Evolutionary conservation across 2,329 filamentous ascomycete species (phyloP).

Genomic region (Aureobasidium uvarum): DNA sequence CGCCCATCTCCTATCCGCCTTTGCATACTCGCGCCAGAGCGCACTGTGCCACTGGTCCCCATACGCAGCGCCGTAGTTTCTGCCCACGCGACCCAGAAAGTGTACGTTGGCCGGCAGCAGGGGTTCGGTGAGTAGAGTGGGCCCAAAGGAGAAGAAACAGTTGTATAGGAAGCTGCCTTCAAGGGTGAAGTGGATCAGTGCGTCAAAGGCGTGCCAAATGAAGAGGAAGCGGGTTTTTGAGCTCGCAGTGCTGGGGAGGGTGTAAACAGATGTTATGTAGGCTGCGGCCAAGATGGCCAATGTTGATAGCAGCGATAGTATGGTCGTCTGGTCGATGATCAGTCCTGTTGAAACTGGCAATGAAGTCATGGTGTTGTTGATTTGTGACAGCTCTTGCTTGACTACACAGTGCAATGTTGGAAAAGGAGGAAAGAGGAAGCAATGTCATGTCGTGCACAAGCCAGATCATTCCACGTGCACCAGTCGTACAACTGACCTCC

Average conservation of each 20-base stretch:
- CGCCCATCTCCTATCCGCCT: slow-evolving; percentile 62
- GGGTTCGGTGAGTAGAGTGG: slow-evolving; percentile 36
- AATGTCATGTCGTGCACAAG: slow-evolving; percentile 4
- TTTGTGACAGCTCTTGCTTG: slow-evolving; percentile 3
- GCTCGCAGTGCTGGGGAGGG: slow-evolving; percentile 56
- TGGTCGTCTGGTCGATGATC: slow-evolving; percentile 50
- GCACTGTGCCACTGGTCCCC: slow-evolving; percentile 52
- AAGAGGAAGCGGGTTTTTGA: slow-evolving; percentile 71
- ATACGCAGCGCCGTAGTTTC: slow-evolving; percentile 60
- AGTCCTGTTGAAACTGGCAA: background rate
- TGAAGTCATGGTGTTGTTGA: background rate
- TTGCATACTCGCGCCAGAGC: slow-evolving; percentile 65
- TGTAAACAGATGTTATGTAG: slow-evolving; percentile 48
- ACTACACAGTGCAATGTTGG: background rate
- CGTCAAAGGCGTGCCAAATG: slow-evolving; percentile 93
- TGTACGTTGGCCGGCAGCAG: slow-evolving; percentile 50
- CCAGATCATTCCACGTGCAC: slow-evolving; percentile 2
- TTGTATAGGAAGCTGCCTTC: slow-evolving; percentile 92
- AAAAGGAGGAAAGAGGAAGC: background rate
- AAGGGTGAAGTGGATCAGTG: slow-evolving; percentile 84
- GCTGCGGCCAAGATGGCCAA: slow-evolving; percentile 56
- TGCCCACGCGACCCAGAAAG: slow-evolving; percentile 55
- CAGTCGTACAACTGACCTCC: background rate
- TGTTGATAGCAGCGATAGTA: slow-evolving; percentile 55
- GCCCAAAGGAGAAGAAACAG: slow-evolving; percentile 69